A percentile compares a stretch with the other conserved stretches of the same genome.
Conservation (phyloP, 2,329 filamentous ascomycete genomes). For the Myrmaecium sp. region DNA sequence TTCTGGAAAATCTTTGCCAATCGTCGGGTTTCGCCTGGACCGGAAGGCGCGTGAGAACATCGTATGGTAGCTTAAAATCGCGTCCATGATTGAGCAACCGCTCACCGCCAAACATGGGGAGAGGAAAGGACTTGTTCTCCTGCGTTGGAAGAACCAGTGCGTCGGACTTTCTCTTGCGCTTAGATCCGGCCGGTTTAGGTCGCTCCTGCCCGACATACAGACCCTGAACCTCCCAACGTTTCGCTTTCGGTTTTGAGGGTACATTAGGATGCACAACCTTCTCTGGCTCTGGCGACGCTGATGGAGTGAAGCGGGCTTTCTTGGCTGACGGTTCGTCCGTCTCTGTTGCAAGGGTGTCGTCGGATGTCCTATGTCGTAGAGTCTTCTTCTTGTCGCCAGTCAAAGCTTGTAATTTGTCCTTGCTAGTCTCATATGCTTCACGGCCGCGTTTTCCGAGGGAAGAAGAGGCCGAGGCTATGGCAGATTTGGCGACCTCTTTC, state of each 20-base stretch:
- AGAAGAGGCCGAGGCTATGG: not conserved
- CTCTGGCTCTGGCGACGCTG: no score
- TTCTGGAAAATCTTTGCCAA: conserved; percentile 83
- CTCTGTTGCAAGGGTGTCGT: no score
- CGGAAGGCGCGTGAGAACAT: conserved; percentile 75
- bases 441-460: conserved; percentile 9
- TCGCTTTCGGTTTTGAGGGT: conserved; percentile 35
- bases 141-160: conserved; percentile 12
- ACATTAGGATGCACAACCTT: no score
- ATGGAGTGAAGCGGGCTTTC: no score
- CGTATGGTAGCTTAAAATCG: conserved; percentile 55
- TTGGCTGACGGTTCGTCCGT: no score
- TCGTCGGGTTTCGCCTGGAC: conserved; percentile 82
- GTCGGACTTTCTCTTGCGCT: conserved; percentile 15
- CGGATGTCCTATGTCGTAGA: no score
- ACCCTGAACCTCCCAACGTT: conserved; percentile 68
- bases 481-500: conserved; percentile 13
- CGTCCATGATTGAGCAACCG: conserved; percentile 48
- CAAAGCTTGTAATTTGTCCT: conserved; percentile 12
- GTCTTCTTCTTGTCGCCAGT: conserved; percentile 4
- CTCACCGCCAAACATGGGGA: conserved; percentile 64
- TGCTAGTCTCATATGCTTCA: conserved; percentile 21
- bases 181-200: conserved; percentile 23
- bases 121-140: conserved; percentile 45
- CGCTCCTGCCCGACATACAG: conserved; percentile 66